These are phyloP conservation scores for Claviceps spartinae DNA, from an alignment of 2,329 filamentous ascomycete species.

Conservation along the genomic window DNA sequence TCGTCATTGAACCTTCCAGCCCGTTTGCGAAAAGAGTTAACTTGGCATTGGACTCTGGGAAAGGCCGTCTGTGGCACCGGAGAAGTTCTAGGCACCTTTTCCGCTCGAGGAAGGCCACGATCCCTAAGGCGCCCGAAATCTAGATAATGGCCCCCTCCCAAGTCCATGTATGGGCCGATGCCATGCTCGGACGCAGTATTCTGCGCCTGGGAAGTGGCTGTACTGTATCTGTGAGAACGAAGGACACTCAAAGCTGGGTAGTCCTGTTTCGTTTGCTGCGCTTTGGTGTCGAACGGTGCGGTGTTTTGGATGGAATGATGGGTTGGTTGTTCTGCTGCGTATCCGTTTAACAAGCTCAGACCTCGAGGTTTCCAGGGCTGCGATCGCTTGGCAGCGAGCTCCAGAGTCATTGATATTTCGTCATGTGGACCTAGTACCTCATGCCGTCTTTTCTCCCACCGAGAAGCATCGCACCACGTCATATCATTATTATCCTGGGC, in stretches of 20 bases:
- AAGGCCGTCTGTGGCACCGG: background rate
- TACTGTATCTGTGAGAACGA: background rate
- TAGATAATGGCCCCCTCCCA: background rate
- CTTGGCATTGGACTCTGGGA: background rate
- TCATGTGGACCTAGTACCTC: background rate
- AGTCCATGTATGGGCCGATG: background rate
- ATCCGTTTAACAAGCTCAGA: background rate
- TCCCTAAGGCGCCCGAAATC: background rate
- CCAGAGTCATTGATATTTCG: background rate
- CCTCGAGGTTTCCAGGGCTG: background rate
- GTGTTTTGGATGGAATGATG: background rate
- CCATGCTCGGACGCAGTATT: background rate
- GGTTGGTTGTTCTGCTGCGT: background rate
- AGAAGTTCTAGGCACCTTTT: background rate
- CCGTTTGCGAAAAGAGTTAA: background rate
- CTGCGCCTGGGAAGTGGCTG: background rate
- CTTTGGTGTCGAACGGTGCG: background rate
- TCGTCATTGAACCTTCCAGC: background rate
- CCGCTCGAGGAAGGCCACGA: background rate
- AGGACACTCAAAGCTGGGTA: background rate
- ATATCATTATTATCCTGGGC: background rate
- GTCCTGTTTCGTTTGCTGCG: background rate
- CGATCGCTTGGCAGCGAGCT: background rate
- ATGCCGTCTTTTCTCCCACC: background rate
- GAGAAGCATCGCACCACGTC: background rate